Conservation (phyloP, 2,329 filamentous ascomycete species). For the Berkeleyomyces rouxiae region DNA sequence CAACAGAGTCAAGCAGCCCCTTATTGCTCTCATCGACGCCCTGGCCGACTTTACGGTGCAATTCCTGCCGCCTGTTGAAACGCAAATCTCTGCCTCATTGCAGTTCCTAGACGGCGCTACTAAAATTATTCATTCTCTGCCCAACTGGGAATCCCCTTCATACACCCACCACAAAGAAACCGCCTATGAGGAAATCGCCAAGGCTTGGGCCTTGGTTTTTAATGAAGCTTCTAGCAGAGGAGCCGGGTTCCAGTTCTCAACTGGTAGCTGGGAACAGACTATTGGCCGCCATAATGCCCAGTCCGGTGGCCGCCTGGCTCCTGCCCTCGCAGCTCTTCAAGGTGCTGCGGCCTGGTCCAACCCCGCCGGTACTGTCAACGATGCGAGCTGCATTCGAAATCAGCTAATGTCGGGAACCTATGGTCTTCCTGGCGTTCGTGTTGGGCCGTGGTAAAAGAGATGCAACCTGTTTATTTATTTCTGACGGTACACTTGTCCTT, state of each 20-base stretch:
- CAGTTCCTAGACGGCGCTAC: constrained; percentile 82
- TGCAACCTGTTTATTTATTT: not conserved
- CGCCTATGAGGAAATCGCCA: constrained; percentile 89
- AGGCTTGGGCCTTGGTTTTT: constrained; percentile 83
- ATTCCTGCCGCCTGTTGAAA: constrained; percentile 82
- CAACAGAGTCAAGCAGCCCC: constrained; percentile 70
- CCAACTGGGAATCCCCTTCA: constrained; percentile 76
- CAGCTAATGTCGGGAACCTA: constrained; percentile 46
- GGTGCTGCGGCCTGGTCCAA: constrained; percentile 53
- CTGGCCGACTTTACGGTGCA: constrained; percentile 89
- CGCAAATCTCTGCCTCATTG: constrained; percentile 66
- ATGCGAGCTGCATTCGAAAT: constrained; percentile 42
- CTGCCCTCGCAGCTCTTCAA: constrained; percentile 62
- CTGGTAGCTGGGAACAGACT: constrained; percentile 82
- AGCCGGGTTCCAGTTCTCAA: constrained; percentile 76
- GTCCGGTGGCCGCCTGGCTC: constrained; percentile 64
- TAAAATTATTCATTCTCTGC: constrained; percentile 73
- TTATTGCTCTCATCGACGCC: constrained; percentile 70
- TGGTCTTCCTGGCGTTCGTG: constrained; percentile 37
- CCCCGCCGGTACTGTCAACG: constrained; percentile 16
- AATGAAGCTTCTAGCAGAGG: constrained; percentile 81
- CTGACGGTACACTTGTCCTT: not conserved
- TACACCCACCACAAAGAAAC: constrained; percentile 89
- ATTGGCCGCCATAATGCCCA: constrained; percentile 75
- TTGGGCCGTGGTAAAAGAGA: constrained; percentile 36